Conservation (phyloP, 108 stramenopile species). For the Nitzschia inconspicua region DNA sequence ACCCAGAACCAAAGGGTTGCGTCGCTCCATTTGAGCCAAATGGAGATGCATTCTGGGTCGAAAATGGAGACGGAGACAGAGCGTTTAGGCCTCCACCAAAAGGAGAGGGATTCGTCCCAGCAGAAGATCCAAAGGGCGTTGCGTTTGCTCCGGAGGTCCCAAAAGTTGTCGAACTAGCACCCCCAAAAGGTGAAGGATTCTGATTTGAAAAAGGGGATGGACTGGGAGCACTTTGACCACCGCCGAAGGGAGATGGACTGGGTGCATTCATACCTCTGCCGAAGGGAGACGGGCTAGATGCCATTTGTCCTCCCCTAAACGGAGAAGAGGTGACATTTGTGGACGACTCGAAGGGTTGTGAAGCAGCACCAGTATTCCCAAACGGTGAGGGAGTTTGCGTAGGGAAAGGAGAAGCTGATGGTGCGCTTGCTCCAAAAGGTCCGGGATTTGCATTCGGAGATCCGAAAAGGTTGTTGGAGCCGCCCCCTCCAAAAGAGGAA, state of each 20-base stretch:
- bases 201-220: conserved; percentile 17
- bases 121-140: conserved; percentile 28
- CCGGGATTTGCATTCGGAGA: conserved; percentile 15
- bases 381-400: conserved; percentile 24
- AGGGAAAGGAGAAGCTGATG: too few species aligned
- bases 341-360: not conserved
- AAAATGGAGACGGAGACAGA: conserved; percentile 17
- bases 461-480: not conserved
- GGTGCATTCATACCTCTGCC: conserved; percentile 2
- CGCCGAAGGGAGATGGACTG: conserved; percentile 20
- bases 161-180: not conserved
- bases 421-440: conserved; percentile 18
- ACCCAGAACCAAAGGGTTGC: not conserved
- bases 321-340: conserved; percentile 2
- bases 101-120: conserved; percentile 15
- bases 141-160: conserved; percentile 3
- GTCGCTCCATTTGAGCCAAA: conserved; percentile 21
- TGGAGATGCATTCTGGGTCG: conserved; percentile 8
- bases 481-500: conserved; percentile 12
- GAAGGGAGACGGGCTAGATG: conserved; percentile 10
- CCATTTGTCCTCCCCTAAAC: conserved; percentile 10
- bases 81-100: conserved; percentile 7
- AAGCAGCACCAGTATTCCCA: conserved; percentile 11
- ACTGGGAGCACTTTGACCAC: not conserved
- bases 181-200: conserved; percentile 17